phyloP scores from a whole-genome alignment of 306 rosid species.

The Ormosia emarginata region DNA sequence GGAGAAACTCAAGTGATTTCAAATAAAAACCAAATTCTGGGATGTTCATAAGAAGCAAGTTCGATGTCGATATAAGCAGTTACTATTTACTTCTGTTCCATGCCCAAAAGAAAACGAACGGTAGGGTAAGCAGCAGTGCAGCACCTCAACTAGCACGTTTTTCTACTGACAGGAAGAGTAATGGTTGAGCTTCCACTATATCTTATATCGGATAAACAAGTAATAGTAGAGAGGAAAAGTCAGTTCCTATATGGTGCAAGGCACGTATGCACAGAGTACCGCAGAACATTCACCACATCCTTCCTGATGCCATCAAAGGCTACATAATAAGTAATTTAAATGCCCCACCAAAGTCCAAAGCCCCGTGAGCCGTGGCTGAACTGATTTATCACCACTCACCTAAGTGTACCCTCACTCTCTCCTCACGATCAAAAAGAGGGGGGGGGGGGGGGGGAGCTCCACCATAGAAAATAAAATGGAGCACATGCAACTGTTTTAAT shows the following conservation, averaged over 20 bases:
- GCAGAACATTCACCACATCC: constrained; percentile 22
- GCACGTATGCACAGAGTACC: constrained; percentile 8
- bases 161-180: not conserved
- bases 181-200: constrained; percentile 7
- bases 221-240: constrained; percentile 25
- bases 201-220: constrained; percentile 15
- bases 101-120: no score
- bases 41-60: not conserved
- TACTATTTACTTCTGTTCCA: no score
- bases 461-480: constrained; percentile 28
- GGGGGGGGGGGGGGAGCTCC: no score
- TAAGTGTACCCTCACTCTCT: constrained; percentile 20
- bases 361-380: not conserved
- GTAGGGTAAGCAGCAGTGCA: no score
- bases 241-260: constrained; percentile 18
- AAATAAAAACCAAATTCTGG: not conserved
- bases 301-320: constrained; percentile 22
- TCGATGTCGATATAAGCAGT: no score
- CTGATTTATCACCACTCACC: constrained; percentile 7
- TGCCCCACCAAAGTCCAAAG: not conserved
- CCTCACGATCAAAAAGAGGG: constrained; percentile 8
- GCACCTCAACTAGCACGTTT: no score
- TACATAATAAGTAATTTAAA: constrained; percentile 7
- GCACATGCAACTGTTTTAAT: constrained; percentile 20
- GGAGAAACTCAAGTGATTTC: no score